Conservation (phyloP, 495 filamentous ascomycete genomes). For the Glarea lozoyensis region DNA sequence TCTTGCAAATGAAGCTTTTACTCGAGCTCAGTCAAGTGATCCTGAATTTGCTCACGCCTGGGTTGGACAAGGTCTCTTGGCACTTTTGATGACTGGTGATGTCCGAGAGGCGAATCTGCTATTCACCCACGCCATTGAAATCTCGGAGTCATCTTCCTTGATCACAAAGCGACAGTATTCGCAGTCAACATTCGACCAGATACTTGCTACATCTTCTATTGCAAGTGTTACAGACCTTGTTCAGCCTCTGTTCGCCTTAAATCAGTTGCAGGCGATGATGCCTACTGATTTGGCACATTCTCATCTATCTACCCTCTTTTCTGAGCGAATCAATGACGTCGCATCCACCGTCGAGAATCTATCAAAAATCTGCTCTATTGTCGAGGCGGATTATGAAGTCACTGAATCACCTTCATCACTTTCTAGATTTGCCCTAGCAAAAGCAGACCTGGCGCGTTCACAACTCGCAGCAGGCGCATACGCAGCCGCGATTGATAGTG, state of each 20-base stretch:
- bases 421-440: constrained; percentile 70
- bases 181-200: constrained; percentile 67
- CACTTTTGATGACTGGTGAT: constrained; percentile 59
- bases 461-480: constrained; percentile 60
- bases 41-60: constrained; percentile 88
- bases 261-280: constrained; percentile 62
- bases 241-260: constrained; percentile 76
- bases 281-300: constrained; percentile 58
- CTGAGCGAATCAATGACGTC: constrained; percentile 67
- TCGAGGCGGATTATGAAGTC: constrained; percentile 76
- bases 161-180: constrained; percentile 70
- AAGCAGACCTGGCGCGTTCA: constrained; percentile 74
- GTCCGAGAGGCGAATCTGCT: constrained; percentile 65
- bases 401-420: constrained; percentile 68
- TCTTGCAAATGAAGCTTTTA: constrained; percentile 82
- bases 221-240: constrained; percentile 50
- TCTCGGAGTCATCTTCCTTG: constrained; percentile 63
- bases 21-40: constrained; percentile 83
- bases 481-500: constrained; percentile 57
- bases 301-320: constrained; percentile 72
- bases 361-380: constrained; percentile 49
- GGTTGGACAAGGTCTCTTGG: constrained; percentile 86
- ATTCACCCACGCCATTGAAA: constrained; percentile 95
- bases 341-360: constrained; percentile 51
- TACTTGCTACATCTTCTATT: constrained; percentile 44